Percentiles rank a stretch among this genome's conserved stretches.
Evolutionary conservation across 306 rosid genomes (phyloP).

Genomic region (Clitoria ternatea): DNA sequence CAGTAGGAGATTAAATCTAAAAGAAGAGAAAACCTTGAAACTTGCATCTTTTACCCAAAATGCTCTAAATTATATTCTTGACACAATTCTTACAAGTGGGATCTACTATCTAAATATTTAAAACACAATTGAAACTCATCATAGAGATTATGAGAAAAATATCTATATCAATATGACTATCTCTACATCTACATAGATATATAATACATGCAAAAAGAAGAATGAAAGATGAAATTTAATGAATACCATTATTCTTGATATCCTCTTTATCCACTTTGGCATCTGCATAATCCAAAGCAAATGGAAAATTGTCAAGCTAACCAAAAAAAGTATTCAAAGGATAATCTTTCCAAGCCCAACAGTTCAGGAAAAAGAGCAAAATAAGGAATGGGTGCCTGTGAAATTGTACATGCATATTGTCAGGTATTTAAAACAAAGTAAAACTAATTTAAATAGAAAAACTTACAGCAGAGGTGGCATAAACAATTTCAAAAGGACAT

Average conservation of each 20-base stretch:
- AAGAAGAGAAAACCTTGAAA: background rate
- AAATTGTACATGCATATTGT: background rate
- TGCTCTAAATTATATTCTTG: background rate
- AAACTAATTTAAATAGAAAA: background rate
- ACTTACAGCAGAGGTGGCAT: background rate
- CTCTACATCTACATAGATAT: background rate
- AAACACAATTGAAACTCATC: background rate
- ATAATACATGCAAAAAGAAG: background rate
- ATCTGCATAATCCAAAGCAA: conserved; percentile 48
- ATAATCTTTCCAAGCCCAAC: conserved; percentile 13
- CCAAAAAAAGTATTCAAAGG: conserved; percentile 7
- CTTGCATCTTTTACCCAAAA: background rate
- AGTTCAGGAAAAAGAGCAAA: background rate
- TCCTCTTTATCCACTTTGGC: conserved; percentile 76
- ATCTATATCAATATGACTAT: background rate
- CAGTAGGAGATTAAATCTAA: background rate
- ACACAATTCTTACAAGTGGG: background rate
- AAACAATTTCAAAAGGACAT: background rate
- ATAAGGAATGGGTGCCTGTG: background rate
- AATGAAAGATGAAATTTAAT: conserved; percentile 16
- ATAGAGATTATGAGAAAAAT: conserved; percentile 1
- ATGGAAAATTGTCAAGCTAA: conserved; percentile 17
- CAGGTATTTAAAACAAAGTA: background rate
- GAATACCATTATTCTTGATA: conserved; percentile 55
- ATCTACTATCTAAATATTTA: conserved; percentile 1